These are phyloP conservation scores for Serpula lacrymans DNA, from an alignment of 768 basidiomycete species.

Conservation along the genomic window DNA sequence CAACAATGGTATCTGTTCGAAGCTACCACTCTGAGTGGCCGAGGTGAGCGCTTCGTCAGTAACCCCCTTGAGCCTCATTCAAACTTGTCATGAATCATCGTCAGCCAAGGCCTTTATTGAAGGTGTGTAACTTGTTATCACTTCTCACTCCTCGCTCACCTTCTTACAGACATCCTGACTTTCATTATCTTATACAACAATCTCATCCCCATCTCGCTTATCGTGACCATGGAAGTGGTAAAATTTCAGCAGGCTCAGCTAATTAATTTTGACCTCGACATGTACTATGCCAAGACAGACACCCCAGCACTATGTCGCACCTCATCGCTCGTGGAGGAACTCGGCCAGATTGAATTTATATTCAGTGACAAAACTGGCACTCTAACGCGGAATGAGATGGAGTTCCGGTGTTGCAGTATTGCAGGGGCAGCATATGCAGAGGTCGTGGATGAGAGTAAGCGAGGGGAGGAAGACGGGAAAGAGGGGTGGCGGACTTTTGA, in stretches of 20 bases:
- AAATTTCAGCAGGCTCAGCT: conserved; percentile 97
- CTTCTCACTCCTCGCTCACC: conserved; percentile 6
- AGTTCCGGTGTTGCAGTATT: conserved; percentile 87
- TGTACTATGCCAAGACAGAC: conserved; percentile 95
- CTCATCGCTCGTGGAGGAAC: conserved; percentile 95
- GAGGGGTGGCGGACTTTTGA: conserved; percentile 79
- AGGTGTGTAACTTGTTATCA: conserved; percentile 41
- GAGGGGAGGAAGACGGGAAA: conserved; percentile 51
- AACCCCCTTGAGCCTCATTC: conserved; percentile 3
- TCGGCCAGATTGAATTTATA: conserved; percentile 96
- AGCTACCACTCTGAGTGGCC: conserved; percentile 50
- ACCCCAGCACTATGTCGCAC: conserved; percentile 98
- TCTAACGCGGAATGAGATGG: conserved; percentile 97
- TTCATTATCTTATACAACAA: conserved; percentile 99
- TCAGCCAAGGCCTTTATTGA: conserved; percentile 79
- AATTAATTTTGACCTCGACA: conserved; percentile 97
- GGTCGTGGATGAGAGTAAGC: conserved; percentile 82
- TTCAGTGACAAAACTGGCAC: conserved; percentile 97
- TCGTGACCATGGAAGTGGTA: conserved; percentile 99
- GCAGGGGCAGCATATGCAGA: conserved; percentile 90
- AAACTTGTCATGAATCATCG: conserved; percentile 4
- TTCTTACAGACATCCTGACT: conserved; percentile 79
- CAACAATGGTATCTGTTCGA: conserved; percentile 91
- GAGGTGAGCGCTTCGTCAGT: conserved; percentile 56
- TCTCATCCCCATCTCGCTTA: conserved; percentile 96